A percentile compares a stretch with the other conserved stretches of the same genome.
These are phyloP conservation scores for Sclerotinia trifoliorum DNA, from an alignment of 2,329 filamentous ascomycete species.

Conservation along the genomic window DNA sequence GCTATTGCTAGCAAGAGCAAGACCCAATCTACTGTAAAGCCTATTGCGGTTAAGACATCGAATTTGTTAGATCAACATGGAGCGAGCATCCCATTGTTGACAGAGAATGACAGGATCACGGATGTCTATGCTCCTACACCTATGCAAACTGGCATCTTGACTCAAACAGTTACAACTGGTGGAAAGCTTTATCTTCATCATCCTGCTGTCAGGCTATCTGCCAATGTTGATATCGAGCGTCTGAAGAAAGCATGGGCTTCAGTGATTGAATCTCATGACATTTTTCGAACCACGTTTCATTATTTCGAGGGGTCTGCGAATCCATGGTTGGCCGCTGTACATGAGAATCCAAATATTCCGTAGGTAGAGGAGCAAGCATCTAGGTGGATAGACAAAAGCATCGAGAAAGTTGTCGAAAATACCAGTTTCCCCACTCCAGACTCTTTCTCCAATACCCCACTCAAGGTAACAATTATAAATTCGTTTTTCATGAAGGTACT, in stretches of 20 bases:
- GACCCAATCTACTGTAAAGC: background rate
- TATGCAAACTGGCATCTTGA: slow-evolving; percentile 43
- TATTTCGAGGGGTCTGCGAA: background rate
- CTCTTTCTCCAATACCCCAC: slow-evolving; percentile 10
- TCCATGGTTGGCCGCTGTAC: slow-evolving; percentile 28
- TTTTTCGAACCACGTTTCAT: slow-evolving; percentile 38
- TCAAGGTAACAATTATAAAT: background rate
- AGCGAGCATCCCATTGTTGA: background rate
- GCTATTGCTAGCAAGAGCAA: background rate
- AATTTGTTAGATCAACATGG: background rate
- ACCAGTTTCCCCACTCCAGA: slow-evolving; percentile 21
- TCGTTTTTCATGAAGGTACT: slow-evolving; percentile 39
- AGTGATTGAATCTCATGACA: slow-evolving; percentile 32
- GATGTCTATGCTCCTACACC: slow-evolving; percentile 43
- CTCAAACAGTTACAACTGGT: slow-evolving; percentile 38
- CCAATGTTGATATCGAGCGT: slow-evolving; percentile 26
- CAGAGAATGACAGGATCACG: slow-evolving; percentile 28
- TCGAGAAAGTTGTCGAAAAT: background rate
- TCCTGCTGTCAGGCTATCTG: slow-evolving; percentile 26
- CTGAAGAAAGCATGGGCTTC: slow-evolving; percentile 36
- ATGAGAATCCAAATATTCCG: background rate
- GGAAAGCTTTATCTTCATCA: slow-evolving; percentile 41
- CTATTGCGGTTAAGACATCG: background rate
- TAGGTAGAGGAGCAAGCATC: background rate
- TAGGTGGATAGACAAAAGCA: slow-evolving; percentile 1